Base-by-base conservation (phyloP, 140 eudicot genomes). In the Cichorium intybus region DNA sequence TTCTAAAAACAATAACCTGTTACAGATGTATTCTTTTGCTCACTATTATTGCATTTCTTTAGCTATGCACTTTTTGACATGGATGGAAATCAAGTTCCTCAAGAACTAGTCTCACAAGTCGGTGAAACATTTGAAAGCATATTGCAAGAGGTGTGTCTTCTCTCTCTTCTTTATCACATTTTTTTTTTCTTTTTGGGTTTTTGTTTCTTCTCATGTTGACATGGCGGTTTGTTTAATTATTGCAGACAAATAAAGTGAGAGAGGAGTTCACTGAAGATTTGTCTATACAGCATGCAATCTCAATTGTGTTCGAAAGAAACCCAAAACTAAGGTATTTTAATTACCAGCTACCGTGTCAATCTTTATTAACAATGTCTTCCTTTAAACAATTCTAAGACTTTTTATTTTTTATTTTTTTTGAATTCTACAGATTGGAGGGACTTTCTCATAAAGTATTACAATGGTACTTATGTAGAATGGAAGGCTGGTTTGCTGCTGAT, bases 401-500 rank as follows among this genome's bases (percentile, higher is more conserved):
- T 18, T 18, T 60, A 22, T 18, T 16, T 10, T 11, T 3, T 9
- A 6, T 33, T 14, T 31, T 31, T 29, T 31, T 31, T 31, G 37
- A 20, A 60, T 46, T 58, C 49, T 79, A 46, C 76, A 92, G 95
- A 81, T 74, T 89, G 66, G 88, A 86, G 46, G 99, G 97, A 34
- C 79, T 94, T 43, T 70, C 86, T 39, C 87, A 94, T 73, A 94
- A 94, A 80, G 99, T 94, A 68, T 69, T 94, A 66, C 99, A 94
- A 67, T 94, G 99, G 99, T 94, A 94, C 78, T 73, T 94, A 18
- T 94, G 99, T 82, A 71, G 99, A 85, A 86, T 94, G 99, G 99
- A 89, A 76, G 97, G 99, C 60, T 94, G 99, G 99, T 94, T 94
- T 82, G 90, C 99, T 43, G 94, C 99, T 34, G 99, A 94, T 80